Percentiles rank a stretch among this genome's conserved stretches.
These are phyloP conservation scores for Galeopsis tetrahit DNA, from an alignment of 257 asterid genomes.

Conservation along the genomic window DNA sequence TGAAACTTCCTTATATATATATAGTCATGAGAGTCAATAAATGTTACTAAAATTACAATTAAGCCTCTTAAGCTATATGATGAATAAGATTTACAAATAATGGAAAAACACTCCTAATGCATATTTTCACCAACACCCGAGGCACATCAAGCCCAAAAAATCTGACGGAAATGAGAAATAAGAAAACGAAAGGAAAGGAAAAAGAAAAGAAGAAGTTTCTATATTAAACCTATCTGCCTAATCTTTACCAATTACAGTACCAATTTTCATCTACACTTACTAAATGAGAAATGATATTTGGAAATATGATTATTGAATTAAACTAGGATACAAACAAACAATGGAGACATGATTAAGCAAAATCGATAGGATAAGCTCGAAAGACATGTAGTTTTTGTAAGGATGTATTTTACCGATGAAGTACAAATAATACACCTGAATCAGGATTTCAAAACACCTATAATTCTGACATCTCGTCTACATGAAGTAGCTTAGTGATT, in stretches of 20 bases:
- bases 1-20: background rate
- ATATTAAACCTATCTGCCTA: background rate
- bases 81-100: background rate
- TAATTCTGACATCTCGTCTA: conserved; percentile 39
- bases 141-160: background rate
- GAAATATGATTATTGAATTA: conserved; percentile 21
- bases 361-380: conserved; percentile 19
- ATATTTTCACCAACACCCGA: conserved; percentile 17
- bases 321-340: conserved; percentile 32
- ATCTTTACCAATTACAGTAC: background rate
- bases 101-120: background rate
- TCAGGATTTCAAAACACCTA: conserved; percentile 20
- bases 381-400: background rate
- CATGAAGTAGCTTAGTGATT: conserved; percentile 73
- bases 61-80: background rate
- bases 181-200: too few species aligned
- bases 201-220: background rate
- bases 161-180: background rate
- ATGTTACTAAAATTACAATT: conserved; percentile 10
- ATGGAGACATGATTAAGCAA: background rate
- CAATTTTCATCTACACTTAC: conserved; percentile 8
- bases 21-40: background rate
- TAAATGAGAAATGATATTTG: background rate
- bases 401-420: conserved; percentile 20
- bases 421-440: conserved; percentile 31